A percentile compares a stretch with the other conserved stretches of the same genome.
These are phyloP conservation scores for Miamiensis avidus DNA, from an alignment of 169 alveolate species.

Conservation along the genomic window DNA sequence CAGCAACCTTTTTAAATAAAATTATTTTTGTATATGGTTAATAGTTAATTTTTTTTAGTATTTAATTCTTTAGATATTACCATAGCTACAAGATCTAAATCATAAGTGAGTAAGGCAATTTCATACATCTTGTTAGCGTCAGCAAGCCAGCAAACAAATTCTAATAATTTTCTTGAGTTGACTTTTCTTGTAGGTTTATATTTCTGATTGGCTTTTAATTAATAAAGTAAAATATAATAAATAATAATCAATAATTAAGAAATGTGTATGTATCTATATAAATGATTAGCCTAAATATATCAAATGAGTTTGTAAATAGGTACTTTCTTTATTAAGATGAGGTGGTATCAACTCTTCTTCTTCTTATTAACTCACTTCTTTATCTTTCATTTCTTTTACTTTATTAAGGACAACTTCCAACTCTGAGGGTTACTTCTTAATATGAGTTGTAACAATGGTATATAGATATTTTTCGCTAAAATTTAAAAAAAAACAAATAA, in stretches of 20 bases:
- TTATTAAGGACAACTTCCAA: slow-evolving; percentile 65
- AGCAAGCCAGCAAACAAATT: slow-evolving; percentile 87
- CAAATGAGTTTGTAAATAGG: neutral
- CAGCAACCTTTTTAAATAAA: slow-evolving; percentile 59
- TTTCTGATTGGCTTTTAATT: neutral
- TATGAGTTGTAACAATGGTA: slow-evolving; percentile 73
- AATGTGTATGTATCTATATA: slow-evolving; percentile 27
- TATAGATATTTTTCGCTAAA: slow-evolving; percentile 63
- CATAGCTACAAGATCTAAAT: slow-evolving; percentile 80
- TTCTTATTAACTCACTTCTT: slow-evolving; percentile 50
- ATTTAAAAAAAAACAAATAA: slow-evolving; percentile 34
- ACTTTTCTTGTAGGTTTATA: slow-evolving; percentile 8
- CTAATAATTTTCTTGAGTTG: slow-evolving; percentile 71
- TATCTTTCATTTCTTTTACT: slow-evolving; percentile 63
- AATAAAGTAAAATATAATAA: neutral
- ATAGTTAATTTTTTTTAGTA: too few relatives aligned
- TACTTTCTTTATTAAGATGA: slow-evolving; percentile 66
- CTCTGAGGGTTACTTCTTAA: slow-evolving; percentile 77
- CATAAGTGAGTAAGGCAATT: slow-evolving; percentile 86
- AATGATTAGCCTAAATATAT: slow-evolving; percentile 16
- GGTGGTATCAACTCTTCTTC: slow-evolving; percentile 57
- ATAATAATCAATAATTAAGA: neutral
- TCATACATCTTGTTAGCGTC: slow-evolving; percentile 84
- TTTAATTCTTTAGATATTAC: neutral
- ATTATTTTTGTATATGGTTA: too few relatives aligned